Percentiles rank a stretch among this genome's conserved stretches.
Conservation (phyloP, 768 basidiomycete species). For the Lactarius deliciosus region DNA sequence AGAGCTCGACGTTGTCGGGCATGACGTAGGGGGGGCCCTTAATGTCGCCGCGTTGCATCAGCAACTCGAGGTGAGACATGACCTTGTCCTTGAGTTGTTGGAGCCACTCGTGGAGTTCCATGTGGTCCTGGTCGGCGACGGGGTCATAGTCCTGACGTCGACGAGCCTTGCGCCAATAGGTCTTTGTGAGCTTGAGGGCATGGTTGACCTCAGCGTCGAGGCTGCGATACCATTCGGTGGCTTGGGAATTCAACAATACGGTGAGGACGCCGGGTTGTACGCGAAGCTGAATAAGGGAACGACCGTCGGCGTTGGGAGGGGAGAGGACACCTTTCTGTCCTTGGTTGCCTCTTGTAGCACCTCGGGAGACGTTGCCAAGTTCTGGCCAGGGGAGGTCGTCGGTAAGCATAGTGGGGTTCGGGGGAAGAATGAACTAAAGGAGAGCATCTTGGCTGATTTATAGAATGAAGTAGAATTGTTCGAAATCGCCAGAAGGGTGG, state of each 20-base stretch:
- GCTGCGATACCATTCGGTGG: constrained; percentile 80
- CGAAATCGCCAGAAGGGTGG: neutral
- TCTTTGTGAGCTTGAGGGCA: constrained; percentile 81
- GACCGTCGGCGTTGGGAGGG: constrained; percentile 70
- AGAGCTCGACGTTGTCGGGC: constrained; percentile 74
- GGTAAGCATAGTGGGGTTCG: constrained; percentile 40
- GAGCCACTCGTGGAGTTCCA: constrained; percentile 86
- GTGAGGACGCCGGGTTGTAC: constrained; percentile 82
- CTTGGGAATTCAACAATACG: constrained; percentile 68
- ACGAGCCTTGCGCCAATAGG: constrained; percentile 74
- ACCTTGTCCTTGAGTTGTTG: constrained; percentile 87
- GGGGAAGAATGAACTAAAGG: constrained; percentile 16
- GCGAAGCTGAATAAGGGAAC: constrained; percentile 72
- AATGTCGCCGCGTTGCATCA: constrained; percentile 87
- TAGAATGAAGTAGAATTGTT: constrained; percentile 12
- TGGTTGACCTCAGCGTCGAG: constrained; percentile 78
- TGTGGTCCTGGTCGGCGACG: constrained; percentile 83
- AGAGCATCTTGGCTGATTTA: constrained; percentile 18
- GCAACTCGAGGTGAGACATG: constrained; percentile 82
- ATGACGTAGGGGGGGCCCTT: constrained; percentile 80
- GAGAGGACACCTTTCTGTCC: constrained; percentile 80
- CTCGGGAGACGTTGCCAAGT: constrained; percentile 79
- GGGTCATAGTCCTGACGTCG: constrained; percentile 85
- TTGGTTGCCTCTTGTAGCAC: constrained; percentile 82
- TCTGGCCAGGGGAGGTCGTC: constrained; percentile 89